Evolutionary conservation across 306 rosid genomes (phyloP).

Genomic region (Canavalia ensiformis): DNA sequence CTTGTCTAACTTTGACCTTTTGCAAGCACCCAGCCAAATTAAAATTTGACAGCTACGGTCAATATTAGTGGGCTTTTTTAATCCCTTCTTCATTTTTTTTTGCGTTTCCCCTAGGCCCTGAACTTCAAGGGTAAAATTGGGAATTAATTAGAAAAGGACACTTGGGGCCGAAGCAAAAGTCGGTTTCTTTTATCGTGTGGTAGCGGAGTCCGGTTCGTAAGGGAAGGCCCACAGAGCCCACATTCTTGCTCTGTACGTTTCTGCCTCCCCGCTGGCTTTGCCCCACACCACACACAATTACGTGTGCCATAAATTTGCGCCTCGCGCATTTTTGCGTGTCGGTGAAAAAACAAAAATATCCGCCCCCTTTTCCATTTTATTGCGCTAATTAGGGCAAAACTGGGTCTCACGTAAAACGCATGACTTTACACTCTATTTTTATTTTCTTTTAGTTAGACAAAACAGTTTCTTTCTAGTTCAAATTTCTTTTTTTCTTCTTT

Average conservation of each 20-base stretch:
- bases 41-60: conserved; percentile 61
- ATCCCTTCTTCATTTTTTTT: not conserved
- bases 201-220: conserved; percentile 31
- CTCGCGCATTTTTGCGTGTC: conserved; percentile 16
- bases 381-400: conserved; percentile 35
- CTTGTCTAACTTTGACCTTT: conserved; percentile 51
- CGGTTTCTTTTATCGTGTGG: conserved; percentile 36
- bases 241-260: conserved; percentile 40
- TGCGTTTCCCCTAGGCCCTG: not conserved
- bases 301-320: conserved; percentile 28
- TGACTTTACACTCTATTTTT: not conserved
- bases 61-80: conserved; percentile 44
- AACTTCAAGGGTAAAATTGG: conserved; percentile 35
- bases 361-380: not conserved
- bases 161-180: conserved; percentile 38
- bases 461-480: not conserved
- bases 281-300: conserved; percentile 35
- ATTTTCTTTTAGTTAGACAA: too few species aligned
- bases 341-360: conserved; percentile 21
- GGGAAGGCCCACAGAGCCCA: conserved; percentile 49
- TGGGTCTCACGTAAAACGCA: conserved; percentile 2
- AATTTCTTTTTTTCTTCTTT: not conserved
- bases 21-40: conserved; percentile 1
- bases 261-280: conserved; percentile 33
- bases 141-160: conserved; percentile 9